These are phyloP conservation scores for Filosporella fistucella DNA, from an alignment of 495 filamentous ascomycete species.

Conservation along the genomic window DNA sequence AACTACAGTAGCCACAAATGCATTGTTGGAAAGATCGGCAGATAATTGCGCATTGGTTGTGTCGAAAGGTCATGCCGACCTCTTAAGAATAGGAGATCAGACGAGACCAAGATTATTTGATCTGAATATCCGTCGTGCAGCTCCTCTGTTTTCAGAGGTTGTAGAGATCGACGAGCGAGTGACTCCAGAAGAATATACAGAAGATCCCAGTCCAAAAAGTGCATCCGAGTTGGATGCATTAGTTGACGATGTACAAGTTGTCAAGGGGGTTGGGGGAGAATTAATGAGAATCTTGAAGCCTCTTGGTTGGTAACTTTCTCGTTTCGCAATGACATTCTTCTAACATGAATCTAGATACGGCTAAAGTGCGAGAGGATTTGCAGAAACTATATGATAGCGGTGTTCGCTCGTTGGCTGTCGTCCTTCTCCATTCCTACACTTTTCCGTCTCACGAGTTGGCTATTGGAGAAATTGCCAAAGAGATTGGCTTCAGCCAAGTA, in stretches of 20 bases:
- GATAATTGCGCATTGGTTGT: slow-evolving; percentile 17
- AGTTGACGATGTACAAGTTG: not conserved
- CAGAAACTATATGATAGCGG: slow-evolving; percentile 24
- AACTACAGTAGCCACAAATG: slow-evolving; percentile 14
- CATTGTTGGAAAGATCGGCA: slow-evolving; percentile 21
- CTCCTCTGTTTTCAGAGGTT: slow-evolving; percentile 18
- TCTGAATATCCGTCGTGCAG: slow-evolving; percentile 18
- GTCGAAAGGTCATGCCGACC: slow-evolving; percentile 26
- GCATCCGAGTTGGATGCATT: not conserved
- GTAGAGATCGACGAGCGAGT: slow-evolving; percentile 27
- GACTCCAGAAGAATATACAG: slow-evolving; percentile 26
- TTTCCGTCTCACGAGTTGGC: slow-evolving; percentile 30
- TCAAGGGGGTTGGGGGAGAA: slow-evolving; percentile 10
- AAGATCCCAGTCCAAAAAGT: slow-evolving; percentile 27
- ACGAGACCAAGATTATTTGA: slow-evolving; percentile 25
- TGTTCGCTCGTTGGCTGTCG: slow-evolving; percentile 24
- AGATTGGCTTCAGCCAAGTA: slow-evolving; percentile 24
- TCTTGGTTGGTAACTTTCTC: not conserved
- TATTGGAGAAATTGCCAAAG: slow-evolving; percentile 43
- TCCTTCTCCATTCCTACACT: slow-evolving; percentile 29
- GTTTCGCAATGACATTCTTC: not conserved
- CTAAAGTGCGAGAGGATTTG: not conserved
- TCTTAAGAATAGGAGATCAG: slow-evolving; percentile 26
- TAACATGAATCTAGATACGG: not conserved
- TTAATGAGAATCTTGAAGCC: slow-evolving; percentile 7